A percentile compares a stretch with the other conserved stretches of the same genome.
phyloP scores from a whole-genome alignment of 2,329 filamentous ascomycete genomes.

The Hypomyces perniciosus region DNA sequence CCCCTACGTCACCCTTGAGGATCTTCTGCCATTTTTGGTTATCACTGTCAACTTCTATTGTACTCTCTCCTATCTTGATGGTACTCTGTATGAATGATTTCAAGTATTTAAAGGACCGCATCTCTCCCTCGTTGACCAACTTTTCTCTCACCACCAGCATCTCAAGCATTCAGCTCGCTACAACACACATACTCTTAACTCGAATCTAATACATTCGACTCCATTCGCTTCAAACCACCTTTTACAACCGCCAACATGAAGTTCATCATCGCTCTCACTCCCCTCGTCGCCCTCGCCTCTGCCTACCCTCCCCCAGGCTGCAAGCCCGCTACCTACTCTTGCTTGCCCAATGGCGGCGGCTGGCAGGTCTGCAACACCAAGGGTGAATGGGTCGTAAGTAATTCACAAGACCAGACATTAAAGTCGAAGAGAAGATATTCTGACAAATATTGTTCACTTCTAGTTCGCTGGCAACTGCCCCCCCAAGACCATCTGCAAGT shows the following conservation, averaged over 20 bases:
- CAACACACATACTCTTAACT: slow-evolving; percentile 9
- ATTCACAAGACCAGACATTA: background rate
- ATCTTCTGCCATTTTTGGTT: slow-evolving; percentile 2
- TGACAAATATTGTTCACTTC: background rate
- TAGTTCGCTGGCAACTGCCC: slow-evolving; percentile 31
- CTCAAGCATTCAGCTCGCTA: slow-evolving; percentile 2
- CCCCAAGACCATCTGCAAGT: slow-evolving; percentile 31
- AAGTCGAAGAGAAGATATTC: background rate
- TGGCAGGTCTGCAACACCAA: slow-evolving; percentile 30
- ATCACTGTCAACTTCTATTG: slow-evolving; percentile 1
- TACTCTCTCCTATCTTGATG: background rate
- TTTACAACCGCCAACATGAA: slow-evolving; percentile 22
- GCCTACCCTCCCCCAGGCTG: slow-evolving; percentile 18
- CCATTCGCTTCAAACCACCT: slow-evolving; percentile 5
- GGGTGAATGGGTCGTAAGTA: slow-evolving; percentile 29
- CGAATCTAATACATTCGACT: slow-evolving; percentile 4
- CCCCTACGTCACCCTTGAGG: slow-evolving; percentile 11
- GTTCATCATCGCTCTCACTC: slow-evolving; percentile 23
- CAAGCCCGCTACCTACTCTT: slow-evolving; percentile 31
- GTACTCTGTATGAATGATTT: background rate
- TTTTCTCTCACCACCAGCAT: slow-evolving; percentile 6
- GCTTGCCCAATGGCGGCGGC: slow-evolving; percentile 21
- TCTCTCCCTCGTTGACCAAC: slow-evolving; percentile 1
- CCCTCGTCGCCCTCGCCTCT: slow-evolving; percentile 15
- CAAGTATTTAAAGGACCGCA: slow-evolving; percentile 9